A percentile compares a stretch with the other conserved stretches of the same genome.
These are phyloP conservation scores for Ceratocystis diversiconidia DNA, from an alignment of 2,329 filamentous ascomycete genomes.

Conservation along the genomic window DNA sequence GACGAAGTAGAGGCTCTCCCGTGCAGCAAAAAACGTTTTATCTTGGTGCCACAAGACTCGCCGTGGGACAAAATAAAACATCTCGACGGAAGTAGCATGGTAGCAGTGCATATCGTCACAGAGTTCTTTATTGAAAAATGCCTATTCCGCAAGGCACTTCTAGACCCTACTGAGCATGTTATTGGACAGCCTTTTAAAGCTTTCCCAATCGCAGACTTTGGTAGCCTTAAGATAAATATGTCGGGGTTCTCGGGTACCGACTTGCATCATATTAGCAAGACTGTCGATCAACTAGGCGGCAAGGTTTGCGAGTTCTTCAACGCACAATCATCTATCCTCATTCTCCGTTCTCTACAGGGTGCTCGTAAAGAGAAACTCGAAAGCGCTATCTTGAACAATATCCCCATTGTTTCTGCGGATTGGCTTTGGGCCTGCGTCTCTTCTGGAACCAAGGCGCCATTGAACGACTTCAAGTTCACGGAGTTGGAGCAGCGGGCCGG, in stretches of 20 bases:
- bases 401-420: slow-evolving; percentile 64
- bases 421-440: slow-evolving; percentile 76
- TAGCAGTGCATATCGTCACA: slow-evolving; percentile 41
- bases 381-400: slow-evolving; percentile 57
- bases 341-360: slow-evolving; percentile 48
- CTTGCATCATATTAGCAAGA: slow-evolving; percentile 67
- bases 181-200: slow-evolving; percentile 62
- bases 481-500: slow-evolving; percentile 18
- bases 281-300: slow-evolving; percentile 62
- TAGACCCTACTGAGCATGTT: slow-evolving; percentile 54
- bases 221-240: slow-evolving; percentile 57
- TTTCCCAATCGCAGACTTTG: slow-evolving; percentile 57
- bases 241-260: slow-evolving; percentile 76
- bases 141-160: slow-evolving; percentile 58
- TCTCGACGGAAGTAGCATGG: slow-evolving; percentile 2
- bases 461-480: slow-evolving; percentile 5
- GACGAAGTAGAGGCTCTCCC: slow-evolving; percentile 3
- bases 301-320: slow-evolving; percentile 67
- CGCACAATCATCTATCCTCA: slow-evolving; percentile 55
- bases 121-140: slow-evolving; percentile 92
- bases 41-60: slow-evolving; percentile 38
- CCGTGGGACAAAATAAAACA: neutral
- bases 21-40: slow-evolving; percentile 24
- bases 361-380: slow-evolving; percentile 63
- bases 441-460: neutral